phyloP scores from a whole-genome alignment of 2,329 filamentous ascomycete species.

The Nemania sp. region DNA sequence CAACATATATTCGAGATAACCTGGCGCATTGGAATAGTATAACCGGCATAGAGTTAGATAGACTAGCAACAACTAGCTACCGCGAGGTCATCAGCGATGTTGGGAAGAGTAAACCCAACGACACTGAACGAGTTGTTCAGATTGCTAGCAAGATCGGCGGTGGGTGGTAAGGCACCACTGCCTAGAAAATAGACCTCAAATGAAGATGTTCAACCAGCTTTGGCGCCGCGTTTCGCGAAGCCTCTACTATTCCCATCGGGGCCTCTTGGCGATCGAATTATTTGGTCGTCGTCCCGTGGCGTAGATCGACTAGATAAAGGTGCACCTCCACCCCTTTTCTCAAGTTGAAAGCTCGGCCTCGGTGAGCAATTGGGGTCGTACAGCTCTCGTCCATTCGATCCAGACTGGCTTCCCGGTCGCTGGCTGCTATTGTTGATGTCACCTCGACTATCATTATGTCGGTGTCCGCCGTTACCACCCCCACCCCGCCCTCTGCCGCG shows the following conservation, averaged over 20 bases:
- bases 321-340: conserved; percentile 56
- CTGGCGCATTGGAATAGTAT: conserved; percentile 80
- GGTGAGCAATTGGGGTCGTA: conserved; percentile 81
- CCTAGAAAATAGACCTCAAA: conserved; percentile 39
- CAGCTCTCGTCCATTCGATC: conserved; percentile 67
- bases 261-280: conserved; percentile 79
- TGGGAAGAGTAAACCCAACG: conserved; percentile 77
- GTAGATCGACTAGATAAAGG: conserved; percentile 57
- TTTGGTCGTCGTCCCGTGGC: conserved; percentile 71
- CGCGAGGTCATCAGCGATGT: conserved; percentile 95
- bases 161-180: conserved; percentile 76
- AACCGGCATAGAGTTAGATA: conserved; percentile 77
- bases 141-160: conserved; percentile 92
- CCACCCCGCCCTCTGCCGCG: conserved; percentile 60
- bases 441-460: conserved; percentile 44
- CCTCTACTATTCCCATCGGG: conserved; percentile 82
- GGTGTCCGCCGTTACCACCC: conserved; percentile 54
- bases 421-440: conserved; percentile 45
- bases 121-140: conserved; percentile 86
- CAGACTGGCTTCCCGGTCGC: conserved; percentile 50
- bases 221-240: conserved; percentile 75
- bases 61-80: conserved; percentile 86
- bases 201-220: conserved; percentile 56
- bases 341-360: conserved; percentile 67
- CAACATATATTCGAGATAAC: conserved; percentile 72